phyloP scores from a whole-genome alignment of 2,329 filamentous ascomycete species.

The Hymenoscyphus salicellus region DNA sequence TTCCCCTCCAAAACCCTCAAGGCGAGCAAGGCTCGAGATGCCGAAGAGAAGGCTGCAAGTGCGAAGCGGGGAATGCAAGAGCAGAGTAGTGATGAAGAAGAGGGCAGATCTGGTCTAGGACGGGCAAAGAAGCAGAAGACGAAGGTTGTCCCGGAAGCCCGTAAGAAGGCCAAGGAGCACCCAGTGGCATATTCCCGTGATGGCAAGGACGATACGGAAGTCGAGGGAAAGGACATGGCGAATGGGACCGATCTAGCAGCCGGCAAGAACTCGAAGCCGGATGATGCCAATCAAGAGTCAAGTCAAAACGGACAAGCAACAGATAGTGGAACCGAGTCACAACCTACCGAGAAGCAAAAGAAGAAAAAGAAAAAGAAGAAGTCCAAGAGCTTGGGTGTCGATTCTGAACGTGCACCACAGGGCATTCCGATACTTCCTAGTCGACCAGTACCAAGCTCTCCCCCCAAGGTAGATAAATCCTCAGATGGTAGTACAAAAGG shows the following conservation, averaged over 20 bases:
- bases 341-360: not conserved
- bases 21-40: constrained; percentile 35
- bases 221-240: not conserved
- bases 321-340: not conserved
- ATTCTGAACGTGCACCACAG: not conserved
- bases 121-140: constrained; percentile 35
- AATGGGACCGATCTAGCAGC: not conserved
- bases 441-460: not conserved
- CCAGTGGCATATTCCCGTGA: not conserved
- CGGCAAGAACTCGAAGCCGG: not conserved
- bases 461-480: not conserved
- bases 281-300: not conserved
- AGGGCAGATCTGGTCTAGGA: constrained; percentile 36
- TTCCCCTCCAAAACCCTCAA: constrained; percentile 32
- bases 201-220: not conserved
- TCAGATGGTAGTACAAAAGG: not conserved
- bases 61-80: constrained; percentile 31
- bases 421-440: constrained; percentile 4
- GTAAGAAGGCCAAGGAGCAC: not conserved
- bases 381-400: not conserved
- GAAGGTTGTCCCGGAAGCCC: not conserved
- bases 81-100: constrained; percentile 38
- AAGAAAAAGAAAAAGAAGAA: constrained; percentile 4
- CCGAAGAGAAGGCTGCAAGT: constrained; percentile 35
- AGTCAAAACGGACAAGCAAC: not conserved